Evolutionary conservation across 306 rosid genomes (phyloP).

Genomic region (Malus orientalis): DNA sequence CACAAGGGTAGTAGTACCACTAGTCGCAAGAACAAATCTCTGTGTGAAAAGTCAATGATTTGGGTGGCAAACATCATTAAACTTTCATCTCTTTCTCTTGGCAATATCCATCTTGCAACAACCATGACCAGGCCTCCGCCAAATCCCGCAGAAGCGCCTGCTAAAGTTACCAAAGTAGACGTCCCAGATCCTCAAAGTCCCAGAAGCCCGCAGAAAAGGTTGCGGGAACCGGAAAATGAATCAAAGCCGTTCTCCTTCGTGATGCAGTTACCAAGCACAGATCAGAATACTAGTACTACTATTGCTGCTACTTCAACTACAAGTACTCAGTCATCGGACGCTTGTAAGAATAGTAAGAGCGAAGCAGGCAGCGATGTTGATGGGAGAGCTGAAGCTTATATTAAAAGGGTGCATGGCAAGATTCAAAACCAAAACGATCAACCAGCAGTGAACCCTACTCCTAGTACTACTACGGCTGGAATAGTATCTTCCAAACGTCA

Average conservation of each 20-base stretch:
- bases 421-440: neutral
- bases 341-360: neutral
- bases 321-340: neutral
- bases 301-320: neutral
- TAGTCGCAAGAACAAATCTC: conserved; percentile 26
- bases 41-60: conserved; percentile 63
- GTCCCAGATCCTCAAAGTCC: neutral
- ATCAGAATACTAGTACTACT: neutral
- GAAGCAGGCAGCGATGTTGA: neutral
- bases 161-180: neutral
- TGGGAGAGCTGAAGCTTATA: too few species aligned
- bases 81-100: conserved; percentile 48
- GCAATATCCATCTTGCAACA: conserved; percentile 19
- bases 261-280: conserved; percentile 5
- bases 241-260: conserved; percentile 30
- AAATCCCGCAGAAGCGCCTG: too few species aligned
- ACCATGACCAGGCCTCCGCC: neutral
- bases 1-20: neutral
- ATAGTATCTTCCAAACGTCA: neutral
- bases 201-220: conserved; percentile 15
- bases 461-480: neutral
- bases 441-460: neutral
- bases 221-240: conserved; percentile 34
- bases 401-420: too few species aligned
- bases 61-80: conserved; percentile 55